Percentiles rank a stretch among this genome's conserved stretches.
phyloP scores from a whole-genome alignment of 176 grass and related monocot species.

The Bothriochloa decipiens region DNA sequence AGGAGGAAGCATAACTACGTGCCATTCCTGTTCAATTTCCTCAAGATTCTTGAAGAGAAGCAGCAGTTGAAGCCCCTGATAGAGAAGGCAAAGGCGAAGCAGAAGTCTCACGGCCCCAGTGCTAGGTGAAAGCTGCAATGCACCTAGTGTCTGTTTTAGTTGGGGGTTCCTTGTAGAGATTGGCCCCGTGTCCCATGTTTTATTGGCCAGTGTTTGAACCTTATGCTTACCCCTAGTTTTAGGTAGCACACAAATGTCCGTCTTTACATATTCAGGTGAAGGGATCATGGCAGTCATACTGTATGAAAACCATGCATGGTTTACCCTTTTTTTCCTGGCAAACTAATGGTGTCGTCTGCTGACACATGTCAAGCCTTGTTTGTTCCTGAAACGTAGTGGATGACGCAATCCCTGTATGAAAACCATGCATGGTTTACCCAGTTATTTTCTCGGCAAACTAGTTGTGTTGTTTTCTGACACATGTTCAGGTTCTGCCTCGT shows the following conservation, averaged over 20 bases:
- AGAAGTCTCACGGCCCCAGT: constrained; percentile 55
- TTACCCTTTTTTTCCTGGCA: background rate
- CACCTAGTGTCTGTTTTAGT: background rate
- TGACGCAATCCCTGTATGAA: background rate
- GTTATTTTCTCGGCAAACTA: background rate
- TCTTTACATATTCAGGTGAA: background rate
- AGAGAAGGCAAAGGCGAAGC: constrained; percentile 85
- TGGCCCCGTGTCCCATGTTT: constrained; percentile 39
- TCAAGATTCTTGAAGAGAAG: constrained; percentile 95
- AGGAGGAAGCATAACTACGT: constrained; percentile 98
- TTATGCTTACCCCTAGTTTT: constrained; percentile 10
- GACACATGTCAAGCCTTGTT: background rate
- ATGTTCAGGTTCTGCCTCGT: background rate
- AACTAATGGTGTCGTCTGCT: background rate
- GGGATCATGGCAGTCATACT: background rate
- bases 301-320: constrained; percentile 3
- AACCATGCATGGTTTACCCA: background rate
- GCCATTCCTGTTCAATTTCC: constrained; percentile 94
- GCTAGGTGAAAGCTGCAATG: constrained; percentile 29
- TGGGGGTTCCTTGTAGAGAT: constrained; percentile 44
- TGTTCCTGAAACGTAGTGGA: background rate
- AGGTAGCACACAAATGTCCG: constrained; percentile 2
- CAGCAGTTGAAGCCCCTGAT: constrained; percentile 82
- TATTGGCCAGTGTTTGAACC: constrained; percentile 17
- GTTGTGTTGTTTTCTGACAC: background rate